Evolutionary conservation across 1,284 basidiomycete species (phyloP), one percentile per base, ranked within the genome.

Genomic region (Irpex sp.): DNA sequence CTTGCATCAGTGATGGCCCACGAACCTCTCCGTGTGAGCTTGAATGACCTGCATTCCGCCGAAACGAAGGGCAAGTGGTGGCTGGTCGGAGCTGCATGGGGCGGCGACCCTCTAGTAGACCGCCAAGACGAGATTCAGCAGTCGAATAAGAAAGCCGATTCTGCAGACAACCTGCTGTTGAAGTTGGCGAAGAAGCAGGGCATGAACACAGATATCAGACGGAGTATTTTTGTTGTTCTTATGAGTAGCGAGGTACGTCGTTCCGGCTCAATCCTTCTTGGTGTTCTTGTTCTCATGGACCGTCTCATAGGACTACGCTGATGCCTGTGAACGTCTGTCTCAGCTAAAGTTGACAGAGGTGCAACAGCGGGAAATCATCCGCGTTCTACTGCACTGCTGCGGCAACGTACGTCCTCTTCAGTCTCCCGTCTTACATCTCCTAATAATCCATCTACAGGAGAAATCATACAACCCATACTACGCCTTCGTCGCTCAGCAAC

Each of bases 41-140:
- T 98, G 19, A 80, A 85, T n/a, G 97, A 99, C 75, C 82, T 99
- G 8, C 89, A 87, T 64, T 86, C 89, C 1, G 92, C 95, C 0
- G 88, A 93, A 62, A 91, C 85, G 36, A 93, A 89, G 71, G 97
- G 97, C 2, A 97, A 97, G 78, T 99, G 97, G 97, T 99, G 97
- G 97, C 82, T 98, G 1, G 93, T 98, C 44, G 97, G 97, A 31
- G 94, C 97, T 0, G 97, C 94, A 1, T 99, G 97, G 97, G 85
- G 86, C 34, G 97, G 97, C 0, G 91, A 98, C 71, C 94, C 94
- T 2, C 82, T 98, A 1, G 81, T 90, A 26, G 92, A 95, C 63
- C 84, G 81, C 58, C 81, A 85, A 67, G 79, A 75, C 71, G 78
- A 49, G 61, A 72, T 19, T 63, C 74, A 64, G 69, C 61, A 69